These are phyloP conservation scores for Triangularia setosa DNA, from an alignment of 2,329 filamentous ascomycete species.

Conservation along the genomic window DNA sequence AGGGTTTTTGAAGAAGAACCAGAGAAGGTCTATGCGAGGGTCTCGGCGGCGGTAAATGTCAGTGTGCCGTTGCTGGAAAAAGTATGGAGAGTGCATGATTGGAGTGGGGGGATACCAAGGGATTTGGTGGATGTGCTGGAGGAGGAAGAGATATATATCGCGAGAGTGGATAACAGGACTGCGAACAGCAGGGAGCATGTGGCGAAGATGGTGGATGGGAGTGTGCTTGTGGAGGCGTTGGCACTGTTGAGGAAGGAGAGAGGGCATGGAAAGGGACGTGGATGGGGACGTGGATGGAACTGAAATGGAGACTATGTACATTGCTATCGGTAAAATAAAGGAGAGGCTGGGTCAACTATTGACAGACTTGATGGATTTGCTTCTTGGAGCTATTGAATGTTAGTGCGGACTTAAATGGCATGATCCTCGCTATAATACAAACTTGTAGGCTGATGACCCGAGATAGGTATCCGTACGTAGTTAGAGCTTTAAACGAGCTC, in stretches of 20 bases:
- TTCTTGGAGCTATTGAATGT: neutral
- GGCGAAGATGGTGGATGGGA: slow-evolving; percentile 23
- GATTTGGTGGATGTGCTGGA: slow-evolving; percentile 29
- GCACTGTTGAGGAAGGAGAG: neutral
- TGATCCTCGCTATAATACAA: neutral
- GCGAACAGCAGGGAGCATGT: slow-evolving; percentile 21
- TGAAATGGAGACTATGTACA: neutral
- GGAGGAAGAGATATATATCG: slow-evolving; percentile 29
- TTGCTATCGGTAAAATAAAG: neutral
- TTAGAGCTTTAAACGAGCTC: neutral
- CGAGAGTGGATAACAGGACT: slow-evolving; percentile 14
- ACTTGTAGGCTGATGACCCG: neutral
- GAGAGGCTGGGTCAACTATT: neutral
- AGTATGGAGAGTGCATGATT: slow-evolving; percentile 30
- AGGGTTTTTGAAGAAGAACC: slow-evolving; percentile 28
- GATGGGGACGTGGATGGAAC: neutral
- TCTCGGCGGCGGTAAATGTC: slow-evolving; percentile 23
- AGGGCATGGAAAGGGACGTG: neutral
- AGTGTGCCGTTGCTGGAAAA: slow-evolving; percentile 25
- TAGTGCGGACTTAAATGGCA: neutral
- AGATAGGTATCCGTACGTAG: no score
- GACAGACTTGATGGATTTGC: neutral
- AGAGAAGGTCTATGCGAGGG: slow-evolving; percentile 27
- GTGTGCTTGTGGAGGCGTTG: slow-evolving; percentile 20
- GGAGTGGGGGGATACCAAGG: slow-evolving; percentile 26